phyloP scores from a whole-genome alignment of 331 rosid species.

The Quercus phellos region DNA sequence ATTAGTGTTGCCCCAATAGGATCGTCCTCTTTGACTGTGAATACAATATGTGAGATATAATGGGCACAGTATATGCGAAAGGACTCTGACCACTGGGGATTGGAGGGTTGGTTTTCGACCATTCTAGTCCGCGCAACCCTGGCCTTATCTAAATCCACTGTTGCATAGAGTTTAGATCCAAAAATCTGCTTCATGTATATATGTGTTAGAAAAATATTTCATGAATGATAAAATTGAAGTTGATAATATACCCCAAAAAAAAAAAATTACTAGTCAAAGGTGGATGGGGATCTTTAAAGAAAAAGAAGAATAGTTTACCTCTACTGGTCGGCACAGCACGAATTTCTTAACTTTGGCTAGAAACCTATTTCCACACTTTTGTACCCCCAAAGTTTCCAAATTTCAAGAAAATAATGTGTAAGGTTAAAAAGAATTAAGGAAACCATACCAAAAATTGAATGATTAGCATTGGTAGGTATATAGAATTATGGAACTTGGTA shows the following conservation, averaged over 20 bases:
- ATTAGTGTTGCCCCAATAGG: slow-evolving; percentile 72
- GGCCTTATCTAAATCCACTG: slow-evolving; percentile 77
- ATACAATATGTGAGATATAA: slow-evolving; percentile 41
- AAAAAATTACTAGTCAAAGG: not conserved
- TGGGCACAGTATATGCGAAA: slow-evolving; percentile 76
- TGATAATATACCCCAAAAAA: not conserved
- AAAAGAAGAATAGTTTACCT: slow-evolving; percentile 32
- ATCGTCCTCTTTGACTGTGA: slow-evolving; percentile 66
- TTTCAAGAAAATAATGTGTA: not conserved
- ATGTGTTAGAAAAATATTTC: not conserved
- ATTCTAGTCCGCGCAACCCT: slow-evolving; percentile 57
- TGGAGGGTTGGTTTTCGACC: slow-evolving; percentile 30
- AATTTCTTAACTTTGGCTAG: slow-evolving; percentile 58
- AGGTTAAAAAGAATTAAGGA: not conserved
- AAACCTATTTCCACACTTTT: slow-evolving; percentile 46
- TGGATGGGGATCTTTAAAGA: not conserved
- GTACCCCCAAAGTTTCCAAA: slow-evolving; percentile 16
- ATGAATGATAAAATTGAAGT: not conserved
- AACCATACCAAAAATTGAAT: not conserved
- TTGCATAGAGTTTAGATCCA: slow-evolving; percentile 68
- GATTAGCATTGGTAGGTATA: not conserved
- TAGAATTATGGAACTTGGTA: not conserved
- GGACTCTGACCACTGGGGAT: slow-evolving; percentile 52
- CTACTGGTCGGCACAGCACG: slow-evolving; percentile 46
- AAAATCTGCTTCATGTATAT: slow-evolving; percentile 38